Conservation (phyloP, 441 rosid genomes). For the Erodium texanum region DNA sequence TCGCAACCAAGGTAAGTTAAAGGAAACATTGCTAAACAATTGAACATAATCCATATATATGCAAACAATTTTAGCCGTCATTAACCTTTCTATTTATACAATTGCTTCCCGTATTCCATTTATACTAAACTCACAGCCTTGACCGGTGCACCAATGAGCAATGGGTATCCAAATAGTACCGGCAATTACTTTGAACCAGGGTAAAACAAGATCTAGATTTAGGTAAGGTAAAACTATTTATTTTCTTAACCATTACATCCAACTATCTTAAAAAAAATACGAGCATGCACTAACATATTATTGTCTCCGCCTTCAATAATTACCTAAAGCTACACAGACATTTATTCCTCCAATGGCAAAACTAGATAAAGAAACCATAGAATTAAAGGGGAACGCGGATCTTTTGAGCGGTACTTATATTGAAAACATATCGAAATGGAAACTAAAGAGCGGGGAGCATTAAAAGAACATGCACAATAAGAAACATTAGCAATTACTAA, state of each 20-base stretch:
- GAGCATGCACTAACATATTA: not conserved
- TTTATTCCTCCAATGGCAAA: not conserved
- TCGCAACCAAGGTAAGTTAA: not conserved
- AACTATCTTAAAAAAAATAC: not conserved
- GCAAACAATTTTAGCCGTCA: not conserved
- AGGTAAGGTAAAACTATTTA: not conserved
- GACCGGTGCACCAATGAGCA: not conserved
- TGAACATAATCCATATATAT: too few relatives aligned
- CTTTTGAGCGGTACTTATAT: not conserved
- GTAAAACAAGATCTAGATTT: not conserved
- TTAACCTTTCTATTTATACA: not conserved
- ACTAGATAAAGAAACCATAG: not conserved
- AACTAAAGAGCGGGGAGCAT: not conserved
- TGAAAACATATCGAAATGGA: not conserved
- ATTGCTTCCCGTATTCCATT: not conserved
- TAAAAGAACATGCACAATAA: not conserved
- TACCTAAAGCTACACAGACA: not conserved
- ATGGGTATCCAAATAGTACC: not conserved
- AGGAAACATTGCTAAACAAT: not conserved
- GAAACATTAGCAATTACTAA: not conserved
- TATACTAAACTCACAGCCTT: not conserved
- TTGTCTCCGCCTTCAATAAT: not conserved
- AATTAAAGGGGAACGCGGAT: not conserved
- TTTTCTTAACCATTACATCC: not conserved
- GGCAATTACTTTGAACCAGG: not conserved